phyloP scores from a whole-genome alignment of 768 basidiomycete genomes.

The Mycena chlorophos region DNA sequence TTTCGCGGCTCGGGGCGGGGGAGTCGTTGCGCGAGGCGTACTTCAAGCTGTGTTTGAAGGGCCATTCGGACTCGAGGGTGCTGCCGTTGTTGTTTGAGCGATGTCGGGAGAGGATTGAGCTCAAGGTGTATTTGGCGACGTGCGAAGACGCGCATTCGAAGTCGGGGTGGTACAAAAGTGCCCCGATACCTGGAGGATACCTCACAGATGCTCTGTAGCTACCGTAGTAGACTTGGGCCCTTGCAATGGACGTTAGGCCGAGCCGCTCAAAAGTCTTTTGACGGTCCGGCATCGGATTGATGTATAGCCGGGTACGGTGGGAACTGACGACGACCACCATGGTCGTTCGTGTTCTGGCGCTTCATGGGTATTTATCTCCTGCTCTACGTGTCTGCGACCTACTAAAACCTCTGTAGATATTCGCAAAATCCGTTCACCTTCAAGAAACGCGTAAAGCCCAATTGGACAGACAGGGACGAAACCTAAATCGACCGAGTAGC shows the following conservation, averaged over 20 bases:
- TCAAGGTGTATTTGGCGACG: constrained; percentile 11
- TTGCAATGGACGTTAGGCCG: no score
- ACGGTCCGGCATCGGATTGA: no score
- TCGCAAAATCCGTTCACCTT: neutral
- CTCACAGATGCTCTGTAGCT: constrained; percentile 15
- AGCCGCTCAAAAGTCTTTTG: no score
- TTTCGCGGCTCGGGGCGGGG: constrained; percentile 13
- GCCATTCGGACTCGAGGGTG: constrained; percentile 11
- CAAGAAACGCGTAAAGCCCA: neutral
- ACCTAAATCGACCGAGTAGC: constrained; percentile 34
- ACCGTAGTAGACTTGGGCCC: no score
- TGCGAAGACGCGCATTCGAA: constrained; percentile 5
- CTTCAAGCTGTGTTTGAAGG: constrained; percentile 17
- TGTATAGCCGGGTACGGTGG: no score
- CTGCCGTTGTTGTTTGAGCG: constrained; percentile 20
- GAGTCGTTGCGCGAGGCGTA: constrained; percentile 3
- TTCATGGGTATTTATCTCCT: neutral
- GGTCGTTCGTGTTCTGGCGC: neutral
- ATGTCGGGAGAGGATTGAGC: constrained; percentile 16
- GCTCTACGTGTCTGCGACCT: neutral
- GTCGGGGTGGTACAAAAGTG: constrained; percentile 17
- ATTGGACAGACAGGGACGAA: neutral
- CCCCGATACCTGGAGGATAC: constrained; percentile 19
- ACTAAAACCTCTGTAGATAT: neutral
- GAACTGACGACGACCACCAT: no score